Base-by-base conservation (phyloP, 306 rosid genomes). In the Chamaecrista fasciculata region DNA sequence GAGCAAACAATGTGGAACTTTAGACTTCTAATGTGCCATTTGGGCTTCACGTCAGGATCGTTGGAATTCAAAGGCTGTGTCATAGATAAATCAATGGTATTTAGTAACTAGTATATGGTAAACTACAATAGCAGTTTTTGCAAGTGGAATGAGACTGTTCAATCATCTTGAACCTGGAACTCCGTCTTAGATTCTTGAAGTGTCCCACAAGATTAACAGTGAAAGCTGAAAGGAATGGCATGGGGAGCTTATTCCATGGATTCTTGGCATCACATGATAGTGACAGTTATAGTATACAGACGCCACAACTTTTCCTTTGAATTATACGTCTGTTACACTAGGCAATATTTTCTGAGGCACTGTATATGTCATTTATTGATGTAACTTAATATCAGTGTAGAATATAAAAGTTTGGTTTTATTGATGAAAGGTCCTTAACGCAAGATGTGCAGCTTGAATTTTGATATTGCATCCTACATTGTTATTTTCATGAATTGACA, bases 1-100 rank as follows among this genome's bases (percentile, higher is more conserved):
- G 76, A 88, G 86, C 84, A 90, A 90, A 76, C 96, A 85, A 62
- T 91, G 87, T 74, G 96, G 95, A 58, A 71, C 85, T 58, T 76
- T 90, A 25, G 97, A 90, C 80, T 88, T 90, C 84, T 94, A 78
- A 90, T 71, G 39, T 40, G 16, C n/a, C 44, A 21, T 43, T 26
- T 26, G 36, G 49, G 28, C 55, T 25, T 42, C 60, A 42, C 33
- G 50, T 36, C 49, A 5, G 11, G 15, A 11, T 11, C 49, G 37
- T 11, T 24, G 28, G 42, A 59, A 67, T 58, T 9, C 6, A 20
- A 3, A 8, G 31, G 43, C 24, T 66, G 9, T 67, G 58, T 11
- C 26, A 71, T 15, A 71, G 57, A 47, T 62, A 44, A 36, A 21
- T 36, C 62, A 0, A 62, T 26, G 43, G 19, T 23, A 36, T 36